These are phyloP conservation scores for Casuarina cunninghamiana DNA, from an alignment of 306 rosid species.

Conservation along the genomic window DNA sequence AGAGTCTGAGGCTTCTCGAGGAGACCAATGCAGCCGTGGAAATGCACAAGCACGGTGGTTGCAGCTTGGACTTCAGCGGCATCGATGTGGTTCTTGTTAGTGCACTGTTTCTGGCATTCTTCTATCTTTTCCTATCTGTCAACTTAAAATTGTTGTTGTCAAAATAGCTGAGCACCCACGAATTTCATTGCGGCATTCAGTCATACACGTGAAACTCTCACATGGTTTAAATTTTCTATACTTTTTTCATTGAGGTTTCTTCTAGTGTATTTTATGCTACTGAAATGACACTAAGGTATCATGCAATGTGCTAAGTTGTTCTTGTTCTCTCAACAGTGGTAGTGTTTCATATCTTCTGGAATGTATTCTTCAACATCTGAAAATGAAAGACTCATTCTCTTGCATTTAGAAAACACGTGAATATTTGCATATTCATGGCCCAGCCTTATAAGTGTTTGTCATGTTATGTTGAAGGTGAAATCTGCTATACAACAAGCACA, in stretches of 20 bases:
- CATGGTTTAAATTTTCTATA: background rate
- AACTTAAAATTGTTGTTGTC: background rate
- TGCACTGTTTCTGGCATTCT: background rate
- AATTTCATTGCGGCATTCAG: background rate
- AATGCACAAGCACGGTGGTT: conserved; percentile 76
- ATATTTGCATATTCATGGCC: background rate
- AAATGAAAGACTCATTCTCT: background rate
- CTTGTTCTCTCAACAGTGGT: background rate
- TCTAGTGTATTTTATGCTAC: background rate
- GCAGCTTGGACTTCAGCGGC: conserved; percentile 64
- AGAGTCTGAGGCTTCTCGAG: conserved; percentile 66
- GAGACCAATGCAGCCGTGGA: conserved; percentile 91
- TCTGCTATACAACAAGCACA: conserved; percentile 65
- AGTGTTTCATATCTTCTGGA: background rate
- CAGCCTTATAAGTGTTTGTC: conserved; percentile 32
- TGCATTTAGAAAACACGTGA: background rate
- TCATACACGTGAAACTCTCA: background rate
- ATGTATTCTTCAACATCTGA: background rate
- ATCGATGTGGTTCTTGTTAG: conserved; percentile 66
- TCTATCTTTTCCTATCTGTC: background rate
- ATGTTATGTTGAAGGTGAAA: conserved; percentile 66
- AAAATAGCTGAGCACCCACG: background rate
- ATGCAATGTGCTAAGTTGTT: background rate
- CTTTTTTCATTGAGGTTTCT: background rate
- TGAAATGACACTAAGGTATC: background rate